Evolutionary conservation across 2,329 filamentous ascomycete species (phyloP).

Genomic region (Talaromyces sp.): DNA sequence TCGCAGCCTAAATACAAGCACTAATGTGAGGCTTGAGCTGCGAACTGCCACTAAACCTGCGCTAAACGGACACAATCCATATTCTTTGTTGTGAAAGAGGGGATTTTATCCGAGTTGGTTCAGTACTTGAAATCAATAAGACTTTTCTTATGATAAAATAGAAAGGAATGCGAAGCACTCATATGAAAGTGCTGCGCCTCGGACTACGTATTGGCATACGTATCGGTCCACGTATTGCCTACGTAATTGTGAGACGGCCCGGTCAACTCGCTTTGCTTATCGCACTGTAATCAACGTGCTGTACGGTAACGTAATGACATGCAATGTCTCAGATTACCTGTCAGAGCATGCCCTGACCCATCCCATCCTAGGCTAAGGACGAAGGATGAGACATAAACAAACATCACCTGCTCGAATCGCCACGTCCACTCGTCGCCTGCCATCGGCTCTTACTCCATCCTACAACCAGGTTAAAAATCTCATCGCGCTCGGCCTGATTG

Average conservation of each 20-base stretch:
- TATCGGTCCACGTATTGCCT: not conserved
- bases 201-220: not conserved
- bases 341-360: not conserved
- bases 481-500: conserved; percentile 22
- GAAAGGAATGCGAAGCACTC: not conserved
- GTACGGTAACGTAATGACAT: not conserved
- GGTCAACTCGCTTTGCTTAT: not conserved
- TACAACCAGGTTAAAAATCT: conserved; percentile 26
- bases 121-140: not conserved
- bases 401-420: not conserved
- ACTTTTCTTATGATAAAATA: not conserved
- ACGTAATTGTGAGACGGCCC: not conserved
- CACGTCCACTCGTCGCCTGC: conserved; percentile 19
- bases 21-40: not conserved
- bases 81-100: not conserved
- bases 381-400: not conserved
- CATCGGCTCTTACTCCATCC: conserved; percentile 25
- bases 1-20: not conserved
- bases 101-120: not conserved
- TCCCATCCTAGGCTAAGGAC: not conserved
- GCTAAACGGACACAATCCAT: not conserved
- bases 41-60: not conserved
- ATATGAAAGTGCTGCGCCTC: not conserved
- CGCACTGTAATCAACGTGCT: not conserved
- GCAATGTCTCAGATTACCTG: not conserved